These are phyloP conservation scores for Fraxinus angustifolia DNA, from an alignment of 305 asterid species.

Conservation along the genomic window DNA sequence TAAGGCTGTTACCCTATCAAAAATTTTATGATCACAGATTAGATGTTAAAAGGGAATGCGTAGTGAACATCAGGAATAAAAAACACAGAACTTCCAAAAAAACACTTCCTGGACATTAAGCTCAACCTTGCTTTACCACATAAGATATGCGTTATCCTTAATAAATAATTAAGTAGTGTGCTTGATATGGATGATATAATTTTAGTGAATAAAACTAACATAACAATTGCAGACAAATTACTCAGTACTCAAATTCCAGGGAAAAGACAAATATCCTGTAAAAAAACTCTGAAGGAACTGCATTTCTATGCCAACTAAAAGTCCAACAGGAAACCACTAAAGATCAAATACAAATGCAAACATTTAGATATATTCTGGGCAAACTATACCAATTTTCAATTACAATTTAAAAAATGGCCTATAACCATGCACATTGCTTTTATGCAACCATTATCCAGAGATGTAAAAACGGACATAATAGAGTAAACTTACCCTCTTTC, in stretches of 20 bases:
- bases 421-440: background rate
- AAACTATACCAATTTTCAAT: background rate
- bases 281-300: background rate
- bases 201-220: background rate
- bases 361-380: background rate
- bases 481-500: conserved; percentile 53
- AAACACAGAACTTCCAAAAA: background rate
- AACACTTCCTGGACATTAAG: background rate
- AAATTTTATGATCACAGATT: conserved; percentile 26
- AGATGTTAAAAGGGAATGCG: conserved; percentile 23
- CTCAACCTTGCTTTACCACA: background rate
- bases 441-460: background rate
- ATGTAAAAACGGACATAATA: background rate
- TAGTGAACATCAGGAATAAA: conserved; percentile 7
- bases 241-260: conserved; percentile 3
- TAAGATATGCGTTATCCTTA: background rate
- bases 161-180: background rate
- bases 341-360: background rate
- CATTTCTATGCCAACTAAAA: background rate
- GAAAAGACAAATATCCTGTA: background rate
- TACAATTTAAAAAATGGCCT: background rate
- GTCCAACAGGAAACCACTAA: background rate
- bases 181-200: background rate
- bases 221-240: conserved; percentile 4
- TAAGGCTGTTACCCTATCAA: conserved; percentile 82